Percentiles rank a stretch among this genome's conserved stretches.
These are phyloP conservation scores for Trifolium fragiferum DNA, from an alignment of 306 rosid species.

Conservation along the genomic window DNA sequence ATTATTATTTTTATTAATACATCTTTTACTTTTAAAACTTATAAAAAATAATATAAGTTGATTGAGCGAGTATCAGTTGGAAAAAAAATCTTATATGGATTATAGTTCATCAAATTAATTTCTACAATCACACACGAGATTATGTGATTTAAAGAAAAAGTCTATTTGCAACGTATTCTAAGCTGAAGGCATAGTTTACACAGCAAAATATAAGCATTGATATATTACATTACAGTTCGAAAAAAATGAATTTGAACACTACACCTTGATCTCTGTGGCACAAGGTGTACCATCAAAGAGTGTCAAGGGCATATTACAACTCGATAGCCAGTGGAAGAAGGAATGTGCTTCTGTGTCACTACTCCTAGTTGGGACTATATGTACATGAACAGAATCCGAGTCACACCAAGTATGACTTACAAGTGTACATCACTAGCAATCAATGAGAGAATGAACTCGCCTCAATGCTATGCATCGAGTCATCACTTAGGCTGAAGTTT, in stretches of 20 bases:
- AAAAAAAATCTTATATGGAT: not conserved
- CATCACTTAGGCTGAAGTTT: constrained; percentile 79
- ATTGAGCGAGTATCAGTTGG: not conserved
- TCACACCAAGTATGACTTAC: constrained; percentile 31
- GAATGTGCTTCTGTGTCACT: constrained; percentile 35
- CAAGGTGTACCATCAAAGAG: constrained; percentile 25
- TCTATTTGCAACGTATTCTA: constrained; percentile 1
- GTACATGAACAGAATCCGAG: constrained; percentile 41
- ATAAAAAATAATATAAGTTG: not conserved
- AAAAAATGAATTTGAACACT: constrained; percentile 41
- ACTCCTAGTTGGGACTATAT: constrained; percentile 43
- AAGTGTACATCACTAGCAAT: constrained; percentile 45
- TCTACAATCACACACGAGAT: not conserved
- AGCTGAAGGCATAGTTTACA: not conserved
- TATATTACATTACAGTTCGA: constrained; percentile 36
- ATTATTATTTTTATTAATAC: not conserved
- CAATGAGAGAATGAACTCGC: constrained; percentile 67
- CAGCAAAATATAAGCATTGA: constrained; percentile 33
- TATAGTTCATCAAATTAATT: not conserved
- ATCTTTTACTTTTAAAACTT: not conserved
- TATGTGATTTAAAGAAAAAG: not conserved
- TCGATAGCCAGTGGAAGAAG: constrained; percentile 21
- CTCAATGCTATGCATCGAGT: constrained; percentile 78
- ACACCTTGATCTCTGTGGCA: constrained; percentile 28
- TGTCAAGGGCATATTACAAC: constrained; percentile 39